phyloP scores from a whole-genome alignment of 2,329 filamentous ascomycete species.

The Fusarium sp. region DNA sequence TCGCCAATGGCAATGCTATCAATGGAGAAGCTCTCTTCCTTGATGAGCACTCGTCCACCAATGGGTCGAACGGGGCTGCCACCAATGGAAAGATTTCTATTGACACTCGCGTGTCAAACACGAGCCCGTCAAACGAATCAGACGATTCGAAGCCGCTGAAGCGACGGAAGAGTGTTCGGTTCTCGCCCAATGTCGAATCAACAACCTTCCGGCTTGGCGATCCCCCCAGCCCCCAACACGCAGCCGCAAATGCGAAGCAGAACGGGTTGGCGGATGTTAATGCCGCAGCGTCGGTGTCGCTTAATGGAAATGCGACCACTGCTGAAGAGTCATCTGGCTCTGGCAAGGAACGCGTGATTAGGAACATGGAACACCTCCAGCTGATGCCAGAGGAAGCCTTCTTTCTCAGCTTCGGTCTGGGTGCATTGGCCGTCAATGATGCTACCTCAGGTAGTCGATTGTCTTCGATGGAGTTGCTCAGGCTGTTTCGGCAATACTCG shows the following conservation, averaged over 20 bases:
- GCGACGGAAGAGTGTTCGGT: constrained; percentile 73
- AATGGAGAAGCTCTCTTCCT: not conserved
- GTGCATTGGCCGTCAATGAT: constrained; percentile 73
- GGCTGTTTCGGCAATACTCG: constrained; percentile 74
- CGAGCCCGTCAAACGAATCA: constrained; percentile 29
- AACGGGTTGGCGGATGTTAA: constrained; percentile 17
- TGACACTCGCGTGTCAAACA: constrained; percentile 1
- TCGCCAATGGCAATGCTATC: not conserved
- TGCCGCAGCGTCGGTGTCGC: constrained; percentile 12
- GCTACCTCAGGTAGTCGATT: constrained; percentile 57
- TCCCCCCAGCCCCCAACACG: constrained; percentile 60
- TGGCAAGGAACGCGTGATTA: constrained; percentile 38
- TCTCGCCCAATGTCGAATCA: constrained; percentile 74
- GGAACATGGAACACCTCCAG: constrained; percentile 85
- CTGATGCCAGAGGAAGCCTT: constrained; percentile 91
- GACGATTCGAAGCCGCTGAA: constrained; percentile 45
- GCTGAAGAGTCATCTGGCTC: not conserved
- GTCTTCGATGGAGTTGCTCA: constrained; percentile 67
- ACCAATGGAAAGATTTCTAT: constrained; percentile 17
- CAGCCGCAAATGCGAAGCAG: constrained; percentile 24
- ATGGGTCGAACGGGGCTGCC: not conserved
- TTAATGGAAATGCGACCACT: constrained; percentile 5
- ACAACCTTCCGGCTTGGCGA: constrained; percentile 67
- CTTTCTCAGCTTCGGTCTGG: constrained; percentile 86
- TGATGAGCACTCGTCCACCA: not conserved